Evolutionary conservation across 2,329 filamentous ascomycete genomes (phyloP), one percentile per base, ranked within the genome.

Genomic region (Sarocladium kiliense): DNA sequence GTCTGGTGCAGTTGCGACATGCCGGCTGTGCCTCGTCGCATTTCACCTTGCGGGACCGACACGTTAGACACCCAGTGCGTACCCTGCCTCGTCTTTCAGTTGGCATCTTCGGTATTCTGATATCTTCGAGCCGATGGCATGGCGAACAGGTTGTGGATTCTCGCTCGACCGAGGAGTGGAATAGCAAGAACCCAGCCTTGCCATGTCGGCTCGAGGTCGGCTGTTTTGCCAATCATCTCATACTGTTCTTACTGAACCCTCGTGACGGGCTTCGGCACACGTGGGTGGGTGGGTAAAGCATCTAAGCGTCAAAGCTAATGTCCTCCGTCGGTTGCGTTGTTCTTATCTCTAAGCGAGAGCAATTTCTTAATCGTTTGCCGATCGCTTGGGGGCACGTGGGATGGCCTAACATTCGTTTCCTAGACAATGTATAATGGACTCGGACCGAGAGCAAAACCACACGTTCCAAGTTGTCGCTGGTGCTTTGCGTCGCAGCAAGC

Each of bases 31-130:
- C 27, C 26, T 58, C 56, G 45, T 73, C 69, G 58, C 70, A 74
- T 57, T 74, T 74, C 65, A 73, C 72, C 64, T 73, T 73, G n/a
- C 71, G 66, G 14, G 60, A 61, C 32, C 72, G 68, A 58, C 71
- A 74, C 19, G 70, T 72, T 53, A 72, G 58, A 59, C 71, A 74
- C 10, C 71, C 71, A 54, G 62, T 67, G 12, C 44, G 44, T 9
- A 47, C 44, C 21, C 44, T 27, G 25, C 44, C 44, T 14, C 44
- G n/a, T 47, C 16, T 47, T 23, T 47, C n/a, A 30, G 10, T 27
- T 7, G 44, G 44, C 44, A 47, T 47, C 3, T 47, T 47, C 25
- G 27, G n/a, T 12, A 23, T 16, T 23, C 3, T 23, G 23, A 12
- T 47, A 3, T 47, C n/a, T n/a, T 47, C 44, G 23, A 27, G 25